phyloP scores from a whole-genome alignment of 148 eudicot genomes.

The Oxyria digyna region DNA sequence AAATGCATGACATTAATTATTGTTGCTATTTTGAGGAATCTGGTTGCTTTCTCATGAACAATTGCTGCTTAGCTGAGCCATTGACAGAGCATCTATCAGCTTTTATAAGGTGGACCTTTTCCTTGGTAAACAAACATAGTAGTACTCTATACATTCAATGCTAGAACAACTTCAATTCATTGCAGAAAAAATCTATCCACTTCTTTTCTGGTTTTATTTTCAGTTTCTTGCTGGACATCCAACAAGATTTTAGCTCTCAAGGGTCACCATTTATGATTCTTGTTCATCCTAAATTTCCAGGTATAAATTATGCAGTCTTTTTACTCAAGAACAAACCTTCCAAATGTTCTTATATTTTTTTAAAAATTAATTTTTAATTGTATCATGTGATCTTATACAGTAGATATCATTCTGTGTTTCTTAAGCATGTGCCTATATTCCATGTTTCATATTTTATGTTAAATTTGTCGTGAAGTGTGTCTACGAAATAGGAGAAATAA shows the following conservation, averaged over 20 bases:
- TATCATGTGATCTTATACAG: background rate
- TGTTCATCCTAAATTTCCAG: background rate
- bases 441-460: background rate
- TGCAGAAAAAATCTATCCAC: background rate
- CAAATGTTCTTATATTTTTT: background rate
- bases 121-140: background rate
- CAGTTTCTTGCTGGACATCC: background rate
- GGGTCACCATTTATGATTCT: background rate
- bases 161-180: background rate
- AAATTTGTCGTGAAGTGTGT: background rate
- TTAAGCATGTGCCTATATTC: slow-evolving; percentile 2
- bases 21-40: background rate
- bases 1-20: too few species aligned
- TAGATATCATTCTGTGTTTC: too few species aligned
- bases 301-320: background rate
- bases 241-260: background rate
- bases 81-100: background rate
- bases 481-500: background rate
- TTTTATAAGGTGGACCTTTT: background rate
- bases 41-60: background rate
- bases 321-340: background rate
- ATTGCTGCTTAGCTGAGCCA: background rate
- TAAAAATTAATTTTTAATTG: background rate
- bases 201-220: background rate
- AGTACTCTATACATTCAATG: background rate